phyloP scores from a whole-genome alignment of 2,329 filamentous ascomycete species.

The Colletotrichum higginsianum region DNA sequence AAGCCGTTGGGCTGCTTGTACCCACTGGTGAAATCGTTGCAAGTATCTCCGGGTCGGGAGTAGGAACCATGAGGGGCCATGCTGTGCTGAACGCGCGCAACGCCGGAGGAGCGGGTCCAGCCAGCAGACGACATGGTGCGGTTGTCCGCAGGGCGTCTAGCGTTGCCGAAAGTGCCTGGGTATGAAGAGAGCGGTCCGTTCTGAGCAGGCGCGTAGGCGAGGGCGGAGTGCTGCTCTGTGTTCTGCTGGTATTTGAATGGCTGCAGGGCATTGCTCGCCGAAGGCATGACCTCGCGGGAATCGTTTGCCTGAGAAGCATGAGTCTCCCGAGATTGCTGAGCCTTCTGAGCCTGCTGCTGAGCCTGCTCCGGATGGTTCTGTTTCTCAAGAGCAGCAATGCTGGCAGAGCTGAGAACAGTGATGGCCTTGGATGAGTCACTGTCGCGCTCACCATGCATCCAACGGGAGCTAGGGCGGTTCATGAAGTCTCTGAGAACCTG shows the following conservation, averaged over 20 bases:
- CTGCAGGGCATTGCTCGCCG: slow-evolving; percentile 27
- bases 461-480: slow-evolving; percentile 28
- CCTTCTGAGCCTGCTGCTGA: slow-evolving; percentile 2
- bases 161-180: slow-evolving; percentile 25
- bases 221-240: slow-evolving; percentile 2
- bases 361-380: slow-evolving; percentile 16
- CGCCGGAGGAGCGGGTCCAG: slow-evolving; percentile 31
- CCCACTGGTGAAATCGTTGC: slow-evolving; percentile 9
- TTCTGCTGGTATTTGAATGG: slow-evolving; percentile 31
- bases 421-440: slow-evolving; percentile 23
- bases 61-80: slow-evolving; percentile 14
- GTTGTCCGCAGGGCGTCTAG: slow-evolving; percentile 25
- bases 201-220: slow-evolving; percentile 2
- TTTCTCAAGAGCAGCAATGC: slow-evolving; percentile 38
- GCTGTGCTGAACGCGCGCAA: slow-evolving; percentile 4
- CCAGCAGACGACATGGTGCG: slow-evolving; percentile 34
- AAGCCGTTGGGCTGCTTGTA: slow-evolving; percentile 16
- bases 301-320: background rate
- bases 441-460: slow-evolving; percentile 29
- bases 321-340: background rate
- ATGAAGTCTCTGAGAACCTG: slow-evolving; percentile 34
- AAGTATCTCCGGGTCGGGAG: slow-evolving; percentile 24
- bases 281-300: slow-evolving; percentile 15
- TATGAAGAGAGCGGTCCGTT: slow-evolving; percentile 24
- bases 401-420: slow-evolving; percentile 28